Evolutionary conservation across 257 asterid species (phyloP).

Genomic region (Salvia rosmarinus): DNA sequence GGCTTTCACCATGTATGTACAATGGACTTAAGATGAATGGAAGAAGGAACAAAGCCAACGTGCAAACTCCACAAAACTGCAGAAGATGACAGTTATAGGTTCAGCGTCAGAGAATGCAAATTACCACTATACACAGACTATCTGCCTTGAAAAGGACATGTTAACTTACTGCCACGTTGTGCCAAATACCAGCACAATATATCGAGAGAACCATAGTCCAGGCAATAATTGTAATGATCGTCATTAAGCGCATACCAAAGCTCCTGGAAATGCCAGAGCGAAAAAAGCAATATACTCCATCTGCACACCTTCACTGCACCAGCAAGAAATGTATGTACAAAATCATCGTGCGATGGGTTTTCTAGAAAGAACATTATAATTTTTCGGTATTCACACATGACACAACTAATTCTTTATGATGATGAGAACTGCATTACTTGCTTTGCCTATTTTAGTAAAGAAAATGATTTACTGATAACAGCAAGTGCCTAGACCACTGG

Average conservation of each 20-base stretch:
- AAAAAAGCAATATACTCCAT: constrained; percentile 81
- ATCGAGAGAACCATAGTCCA: constrained; percentile 69
- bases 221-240: constrained; percentile 62
- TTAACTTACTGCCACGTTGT: constrained; percentile 76
- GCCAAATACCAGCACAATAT: constrained; percentile 97
- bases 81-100: constrained; percentile 35
- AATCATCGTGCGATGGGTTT: constrained; percentile 37
- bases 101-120: constrained; percentile 30
- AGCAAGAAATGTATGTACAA: constrained; percentile 44
- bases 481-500: not conserved
- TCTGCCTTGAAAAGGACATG: constrained; percentile 13
- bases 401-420: not conserved
- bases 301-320: constrained; percentile 83
- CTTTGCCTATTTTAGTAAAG: not conserved
- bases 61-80: constrained; percentile 78
- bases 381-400: not conserved
- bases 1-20: constrained; percentile 64
- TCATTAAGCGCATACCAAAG: constrained; percentile 84
- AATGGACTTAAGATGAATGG: constrained; percentile 70
- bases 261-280: constrained; percentile 88
- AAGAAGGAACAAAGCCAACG: constrained; percentile 55
- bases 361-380: constrained; percentile 18
- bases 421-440: not conserved
- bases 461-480: constrained; percentile 11
- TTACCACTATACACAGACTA: not conserved